Conservation (phyloP, 164 flowering plant species). For the Magnolia officinalis region DNA sequence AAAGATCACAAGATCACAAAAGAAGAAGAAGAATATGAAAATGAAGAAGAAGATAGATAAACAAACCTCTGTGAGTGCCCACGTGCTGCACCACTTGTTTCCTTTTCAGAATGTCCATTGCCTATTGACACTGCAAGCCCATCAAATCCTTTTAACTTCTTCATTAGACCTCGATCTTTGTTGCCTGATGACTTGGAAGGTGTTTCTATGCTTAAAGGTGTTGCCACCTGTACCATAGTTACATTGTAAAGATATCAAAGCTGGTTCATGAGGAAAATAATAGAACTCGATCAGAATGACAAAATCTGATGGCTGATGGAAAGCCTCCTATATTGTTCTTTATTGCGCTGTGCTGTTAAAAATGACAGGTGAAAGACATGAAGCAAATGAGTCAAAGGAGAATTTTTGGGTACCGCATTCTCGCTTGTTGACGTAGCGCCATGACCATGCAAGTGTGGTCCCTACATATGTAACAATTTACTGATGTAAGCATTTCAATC, state of each 20-base stretch:
- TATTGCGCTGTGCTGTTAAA: too few relatives aligned
- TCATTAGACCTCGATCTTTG: constrained; percentile 49
- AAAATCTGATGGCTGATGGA: too few relatives aligned
- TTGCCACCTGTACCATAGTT: constrained; percentile 41
- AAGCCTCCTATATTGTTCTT: too few relatives aligned
- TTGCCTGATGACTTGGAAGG: constrained; percentile 63
- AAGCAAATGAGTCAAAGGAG: neutral
- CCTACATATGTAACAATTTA: constrained; percentile 27
- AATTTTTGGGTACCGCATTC: constrained; percentile 15
- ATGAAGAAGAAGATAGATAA: neutral
- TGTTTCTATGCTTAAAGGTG: constrained; percentile 49
- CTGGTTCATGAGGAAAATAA: neutral
- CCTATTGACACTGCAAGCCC: constrained; percentile 78
- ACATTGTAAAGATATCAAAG: neutral
- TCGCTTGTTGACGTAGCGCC: constrained; percentile 39
- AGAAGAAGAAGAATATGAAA: neutral
- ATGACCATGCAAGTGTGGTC: constrained; percentile 43
- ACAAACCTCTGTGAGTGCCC: constrained; percentile 31
- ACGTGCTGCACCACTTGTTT: constrained; percentile 36
- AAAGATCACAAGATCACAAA: neutral
- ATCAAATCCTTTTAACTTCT: constrained; percentile 72
- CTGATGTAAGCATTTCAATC: neutral
- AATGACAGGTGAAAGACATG: too few relatives aligned
- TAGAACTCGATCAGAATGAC: neutral
- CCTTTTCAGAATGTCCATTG: constrained; percentile 49